Base-by-base conservation (phyloP, 2,329 filamentous ascomycete genomes). In the Colletotrichum tropicale region DNA sequence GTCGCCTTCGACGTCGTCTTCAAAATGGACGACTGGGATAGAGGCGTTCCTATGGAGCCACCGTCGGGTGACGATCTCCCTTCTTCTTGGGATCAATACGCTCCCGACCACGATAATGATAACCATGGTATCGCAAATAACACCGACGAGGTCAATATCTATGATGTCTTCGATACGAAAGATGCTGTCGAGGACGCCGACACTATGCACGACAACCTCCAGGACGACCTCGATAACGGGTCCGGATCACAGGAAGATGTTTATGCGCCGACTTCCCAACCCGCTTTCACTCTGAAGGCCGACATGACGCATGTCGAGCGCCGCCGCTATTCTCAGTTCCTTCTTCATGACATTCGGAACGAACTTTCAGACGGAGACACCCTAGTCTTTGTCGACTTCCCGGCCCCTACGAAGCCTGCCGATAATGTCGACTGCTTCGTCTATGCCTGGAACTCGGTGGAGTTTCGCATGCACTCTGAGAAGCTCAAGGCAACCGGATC, bases 401-500 rank as follows among this genome's bases (percentile, higher is more conserved):
- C 82, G 9, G 77, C 74, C 21, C 79, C 75, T 4, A 77, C 68
- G 8, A 76, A 74, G 12, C 77, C 69, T 6, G 61, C 64, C 21
- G 78, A 66, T 28, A 73, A 79, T 28, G 76, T 77, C 32, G 84
- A 83, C 78, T 88, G 87, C 78, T 81, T 83, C 76, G 84, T 81
- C 74, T 78, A 81, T 28, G 74, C 77, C 24, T 84, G 82, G 78
- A 78, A 77, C 24, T 83, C 84, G 5, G 83, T 87, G 36, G 71
- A 81, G 26, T 82, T 90, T 70, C 85, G 84, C 4, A 86, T 90
- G 70, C 83, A 86, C 72, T 89, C 89, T 2, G 79, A 85, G 3
- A 88, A 86, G 58, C 83, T 92, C 6, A 81, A 87, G 7, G 83
- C 81, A 1, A 88, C 88, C 7, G 85, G 84, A 1, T 91, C 89